These are phyloP conservation scores for Penicillium sp. DNA, from an alignment of 2,329 filamentous ascomycete species.

Conservation along the genomic window DNA sequence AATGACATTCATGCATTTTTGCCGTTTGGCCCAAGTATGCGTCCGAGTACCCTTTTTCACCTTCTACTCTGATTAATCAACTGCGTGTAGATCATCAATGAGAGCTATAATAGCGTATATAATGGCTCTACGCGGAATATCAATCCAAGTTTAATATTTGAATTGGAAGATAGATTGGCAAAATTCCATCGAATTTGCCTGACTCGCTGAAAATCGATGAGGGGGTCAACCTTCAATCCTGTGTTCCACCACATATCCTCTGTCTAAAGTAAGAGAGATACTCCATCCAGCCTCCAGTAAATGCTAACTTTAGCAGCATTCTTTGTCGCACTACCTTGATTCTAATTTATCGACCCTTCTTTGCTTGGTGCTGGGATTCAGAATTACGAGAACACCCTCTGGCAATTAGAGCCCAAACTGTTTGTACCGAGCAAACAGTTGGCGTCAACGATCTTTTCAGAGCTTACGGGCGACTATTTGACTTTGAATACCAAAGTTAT, in stretches of 20 bases:
- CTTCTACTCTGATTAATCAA: not conserved
- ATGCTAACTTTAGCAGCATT: slow-evolving; percentile 9
- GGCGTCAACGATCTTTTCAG: slow-evolving; percentile 19
- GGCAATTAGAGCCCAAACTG: slow-evolving; percentile 13
- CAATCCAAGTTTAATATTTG: slow-evolving; percentile 14
- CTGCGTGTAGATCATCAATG: slow-evolving; percentile 12
- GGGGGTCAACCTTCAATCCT: slow-evolving; percentile 1
- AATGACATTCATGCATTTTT: slow-evolving; percentile 13
- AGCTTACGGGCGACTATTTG: slow-evolving; percentile 19
- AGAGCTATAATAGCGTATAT: slow-evolving; percentile 17
- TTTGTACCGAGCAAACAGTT: slow-evolving; percentile 15
- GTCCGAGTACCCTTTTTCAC: too few relatives aligned
- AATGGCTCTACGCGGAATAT: slow-evolving; percentile 9
- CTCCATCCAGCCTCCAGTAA: not conserved
- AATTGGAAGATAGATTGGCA: slow-evolving; percentile 10
- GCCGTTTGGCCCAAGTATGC: slow-evolving; percentile 12
- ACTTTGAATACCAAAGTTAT: slow-evolving; percentile 22
- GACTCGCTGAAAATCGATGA: slow-evolving; percentile 11
- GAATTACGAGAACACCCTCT: slow-evolving; percentile 13
- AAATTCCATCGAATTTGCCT: slow-evolving; percentile 11
- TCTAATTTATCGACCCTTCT: slow-evolving; percentile 24
- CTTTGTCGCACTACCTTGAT: slow-evolving; percentile 22
- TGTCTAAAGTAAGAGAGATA: slow-evolving; percentile 19
- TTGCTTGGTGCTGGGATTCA: slow-evolving; percentile 12
- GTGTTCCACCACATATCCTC: slow-evolving; percentile 23